Percentiles rank a stretch among this genome's conserved stretches.
Evolutionary conservation across 2,329 filamentous ascomycete genomes (phyloP).

Genomic region (Chrysosporium queenslandicum): DNA sequence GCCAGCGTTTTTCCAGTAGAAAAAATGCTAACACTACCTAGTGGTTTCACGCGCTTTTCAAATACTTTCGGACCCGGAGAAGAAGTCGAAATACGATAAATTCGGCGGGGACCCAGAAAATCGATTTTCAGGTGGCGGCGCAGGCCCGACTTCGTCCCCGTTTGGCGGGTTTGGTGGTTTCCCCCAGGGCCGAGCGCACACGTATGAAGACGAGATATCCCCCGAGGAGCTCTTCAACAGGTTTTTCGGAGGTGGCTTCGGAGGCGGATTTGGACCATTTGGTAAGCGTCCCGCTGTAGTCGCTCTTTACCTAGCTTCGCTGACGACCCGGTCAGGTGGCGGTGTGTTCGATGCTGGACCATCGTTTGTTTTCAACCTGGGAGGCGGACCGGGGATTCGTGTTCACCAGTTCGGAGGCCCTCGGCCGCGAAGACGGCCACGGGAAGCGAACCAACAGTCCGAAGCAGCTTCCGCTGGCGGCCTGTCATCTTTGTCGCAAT

Average conservation of each 20-base stretch:
- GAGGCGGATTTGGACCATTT: slow-evolving; percentile 50
- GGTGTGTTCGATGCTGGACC: slow-evolving; percentile 64
- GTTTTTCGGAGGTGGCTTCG: slow-evolving; percentile 72
- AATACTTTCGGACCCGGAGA: slow-evolving; percentile 84
- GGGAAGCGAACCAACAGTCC: slow-evolving; percentile 48
- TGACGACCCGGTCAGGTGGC: slow-evolving; percentile 32
- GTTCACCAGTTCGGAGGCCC: slow-evolving; percentile 91
- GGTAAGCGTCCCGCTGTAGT: slow-evolving; percentile 39
- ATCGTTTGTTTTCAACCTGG: slow-evolving; percentile 91
- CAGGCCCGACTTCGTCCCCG: slow-evolving; percentile 31
- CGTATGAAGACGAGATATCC: slow-evolving; percentile 86
- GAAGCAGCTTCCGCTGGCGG: slow-evolving; percentile 43
- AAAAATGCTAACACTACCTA: slow-evolving; percentile 22
- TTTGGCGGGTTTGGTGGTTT: slow-evolving; percentile 44
- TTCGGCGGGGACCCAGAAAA: slow-evolving; percentile 89
- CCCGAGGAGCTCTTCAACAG: slow-evolving; percentile 94
- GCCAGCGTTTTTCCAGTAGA: background rate
- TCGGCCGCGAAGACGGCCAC: slow-evolving; percentile 64
- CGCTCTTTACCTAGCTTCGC: background rate
- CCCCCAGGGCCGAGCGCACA: slow-evolving; percentile 45
- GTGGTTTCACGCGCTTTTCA: slow-evolving; percentile 91
- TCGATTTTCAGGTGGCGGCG: slow-evolving; percentile 53
- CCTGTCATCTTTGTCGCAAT: slow-evolving; percentile 52
- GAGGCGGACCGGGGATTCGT: slow-evolving; percentile 78
- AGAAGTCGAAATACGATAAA: slow-evolving; percentile 77